Percentiles rank a stretch among this genome's conserved stretches.
Conservation (phyloP, 2,329 filamentous ascomycete genomes). For the Alternaria rosae region DNA sequence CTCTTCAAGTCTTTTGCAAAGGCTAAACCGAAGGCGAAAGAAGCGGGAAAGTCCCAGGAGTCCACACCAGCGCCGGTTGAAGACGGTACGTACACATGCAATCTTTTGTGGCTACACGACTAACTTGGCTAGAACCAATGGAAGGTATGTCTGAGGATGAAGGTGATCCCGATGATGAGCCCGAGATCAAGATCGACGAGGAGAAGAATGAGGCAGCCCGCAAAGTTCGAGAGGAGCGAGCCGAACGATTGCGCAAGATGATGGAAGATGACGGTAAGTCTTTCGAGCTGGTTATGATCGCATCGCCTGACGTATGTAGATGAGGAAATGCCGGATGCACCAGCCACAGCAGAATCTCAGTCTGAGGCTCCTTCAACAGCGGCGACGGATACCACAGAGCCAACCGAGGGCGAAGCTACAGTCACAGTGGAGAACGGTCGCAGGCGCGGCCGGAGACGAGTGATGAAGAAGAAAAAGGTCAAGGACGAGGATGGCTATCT, state of each 20-base stretch:
- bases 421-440: constrained; percentile 68
- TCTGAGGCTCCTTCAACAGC: constrained; percentile 47
- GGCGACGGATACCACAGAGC: constrained; percentile 24
- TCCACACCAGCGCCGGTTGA: constrained; percentile 53
- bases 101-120: constrained; percentile 2
- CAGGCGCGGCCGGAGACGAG: constrained; percentile 76
- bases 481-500: constrained; percentile 91
- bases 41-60: constrained; percentile 52
- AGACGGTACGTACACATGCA: constrained; percentile 54
- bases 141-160: constrained; percentile 61
- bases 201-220: constrained; percentile 46
- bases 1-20: constrained; percentile 85
- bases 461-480: constrained; percentile 87
- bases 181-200: constrained; percentile 40
- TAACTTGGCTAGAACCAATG: constrained; percentile 55
- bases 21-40: constrained; percentile 64
- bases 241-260: constrained; percentile 73
- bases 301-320: constrained; percentile 47
- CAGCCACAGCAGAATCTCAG: constrained; percentile 46
- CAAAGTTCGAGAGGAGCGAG: constrained; percentile 65
- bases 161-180: constrained; percentile 40
- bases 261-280: constrained; percentile 72
- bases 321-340: constrained; percentile 66
- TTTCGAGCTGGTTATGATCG: neutral
- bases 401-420: constrained; percentile 33